Evolutionary conservation across 192 early-diverging fungal genomes (phyloP), one percentile per base, ranked within the genome.

Genomic region (Rhizophagus clarus): DNA sequence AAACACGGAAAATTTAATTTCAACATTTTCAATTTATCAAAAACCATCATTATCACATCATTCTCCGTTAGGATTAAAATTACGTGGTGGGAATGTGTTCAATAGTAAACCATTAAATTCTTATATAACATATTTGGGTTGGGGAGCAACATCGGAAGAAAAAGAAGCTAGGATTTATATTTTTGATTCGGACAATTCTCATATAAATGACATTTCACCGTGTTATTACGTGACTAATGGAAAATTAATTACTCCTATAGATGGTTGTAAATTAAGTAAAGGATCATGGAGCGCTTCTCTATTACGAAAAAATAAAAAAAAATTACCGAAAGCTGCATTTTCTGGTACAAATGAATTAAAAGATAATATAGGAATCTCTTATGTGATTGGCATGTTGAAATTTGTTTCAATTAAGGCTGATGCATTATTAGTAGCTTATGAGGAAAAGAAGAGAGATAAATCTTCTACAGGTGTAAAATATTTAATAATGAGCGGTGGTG

Each of bases 141-240:
- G 74, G 60, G 31, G 32, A 34, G 17, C 60, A n/a, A 34, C 34
- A 22, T 28, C 56, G 20, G 74, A 76, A 40, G 49, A 62, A 62
- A 61, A 76, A 8, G 60, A 76, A 22, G 61, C 74, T 11, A 76
- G 74, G 26, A 62, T 76, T 24, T 76, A 76, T 62, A 14, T 76
- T 24, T 76, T 29, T 76, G 74, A 76, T 34, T 34, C 49, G 34
- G 29, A 61, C 10, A 40, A 10, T 31, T 24, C n/a, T 45, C 14
- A 60, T 12, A 15, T 24, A 5, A 56, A 56, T 20, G 11, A 24
- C 24, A 26, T 28, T 22, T 22, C 34, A 17, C 56, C 51, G 40
- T 60, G 47, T 74, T 45, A 34, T 45, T 76, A 62, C 42, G 74
- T 76, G 4, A 76, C 60, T 24, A 4, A 24, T 34, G 74, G 74